phyloP scores from a whole-genome alignment of 2,329 filamentous ascomycete species.

The Calcarisporium arbuscula region DNA sequence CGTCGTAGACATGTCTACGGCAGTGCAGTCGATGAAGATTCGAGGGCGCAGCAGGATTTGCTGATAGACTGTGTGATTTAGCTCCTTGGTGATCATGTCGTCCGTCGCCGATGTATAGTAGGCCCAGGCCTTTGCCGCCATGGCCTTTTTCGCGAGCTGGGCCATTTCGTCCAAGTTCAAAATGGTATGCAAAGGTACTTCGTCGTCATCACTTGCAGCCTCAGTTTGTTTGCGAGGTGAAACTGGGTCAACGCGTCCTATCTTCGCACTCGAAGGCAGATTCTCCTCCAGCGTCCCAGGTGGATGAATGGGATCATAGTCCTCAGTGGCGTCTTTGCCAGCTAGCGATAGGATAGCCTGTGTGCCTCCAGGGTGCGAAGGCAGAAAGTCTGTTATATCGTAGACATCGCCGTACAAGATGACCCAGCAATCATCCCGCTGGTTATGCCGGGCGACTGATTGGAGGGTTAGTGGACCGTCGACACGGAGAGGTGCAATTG shows the following conservation, averaged over 20 bases:
- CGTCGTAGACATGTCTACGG: slow-evolving; percentile 41
- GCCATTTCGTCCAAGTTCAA: no score
- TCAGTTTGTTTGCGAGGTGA: no score
- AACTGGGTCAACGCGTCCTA: slow-evolving; percentile 76
- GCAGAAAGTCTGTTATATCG: slow-evolving; percentile 87
- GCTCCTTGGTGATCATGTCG: slow-evolving; percentile 48
- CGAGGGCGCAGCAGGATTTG: slow-evolving; percentile 54
- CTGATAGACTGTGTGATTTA: slow-evolving; percentile 49
- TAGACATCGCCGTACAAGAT: slow-evolving; percentile 91
- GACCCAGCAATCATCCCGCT: slow-evolving; percentile 84
- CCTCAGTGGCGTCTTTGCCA: slow-evolving; percentile 85
- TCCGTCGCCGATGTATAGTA: slow-evolving; percentile 63
- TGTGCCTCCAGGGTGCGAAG: slow-evolving; percentile 78
- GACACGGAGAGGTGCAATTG: not conserved
- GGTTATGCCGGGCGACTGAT: slow-evolving; percentile 80
- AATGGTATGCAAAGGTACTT: no score
- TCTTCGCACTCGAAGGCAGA: slow-evolving; percentile 65
- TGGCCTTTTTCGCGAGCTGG: no score
- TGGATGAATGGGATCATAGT: slow-evolving; percentile 94
- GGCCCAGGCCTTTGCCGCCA: slow-evolving; percentile 69
- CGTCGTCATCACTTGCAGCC: no score
- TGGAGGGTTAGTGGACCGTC: not conserved
- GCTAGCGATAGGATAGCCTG: slow-evolving; percentile 85
- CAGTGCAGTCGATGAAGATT: slow-evolving; percentile 49
- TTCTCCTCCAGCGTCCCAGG: slow-evolving; percentile 82